Percentiles rank a stretch among this genome's conserved stretches.
Evolutionary conservation across 2,329 filamentous ascomycete species (phyloP).

Genomic region (Cryphonectria parasitica): DNA sequence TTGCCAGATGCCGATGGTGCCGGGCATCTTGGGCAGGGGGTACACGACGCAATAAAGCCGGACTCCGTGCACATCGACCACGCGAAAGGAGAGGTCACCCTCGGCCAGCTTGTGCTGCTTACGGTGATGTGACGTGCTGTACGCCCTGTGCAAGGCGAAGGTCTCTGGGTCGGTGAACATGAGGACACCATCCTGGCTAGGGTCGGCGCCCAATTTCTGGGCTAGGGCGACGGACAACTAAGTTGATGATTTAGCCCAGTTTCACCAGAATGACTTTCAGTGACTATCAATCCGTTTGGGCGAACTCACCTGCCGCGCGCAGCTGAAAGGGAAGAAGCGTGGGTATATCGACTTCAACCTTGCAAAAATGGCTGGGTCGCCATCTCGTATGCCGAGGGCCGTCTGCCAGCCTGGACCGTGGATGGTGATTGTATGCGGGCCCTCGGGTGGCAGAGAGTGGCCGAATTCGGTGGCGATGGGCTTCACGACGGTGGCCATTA

Average conservation of each 20-base stretch:
- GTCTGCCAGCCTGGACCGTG: conserved; percentile 50
- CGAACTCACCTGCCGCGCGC: conserved; percentile 38
- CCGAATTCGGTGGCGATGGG: conserved; percentile 42
- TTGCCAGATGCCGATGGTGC: conserved; percentile 49
- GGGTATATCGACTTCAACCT: conserved; percentile 50
- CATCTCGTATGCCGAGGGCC: conserved; percentile 48
- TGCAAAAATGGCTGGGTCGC: conserved; percentile 42
- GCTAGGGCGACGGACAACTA: conserved; percentile 45
- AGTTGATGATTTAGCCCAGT: neutral
- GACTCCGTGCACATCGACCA: conserved; percentile 47
- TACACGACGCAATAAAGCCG: conserved; percentile 51
- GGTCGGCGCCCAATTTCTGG: conserved; percentile 36
- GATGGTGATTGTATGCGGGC: conserved; percentile 51
- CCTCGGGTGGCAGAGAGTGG: conserved; percentile 51
- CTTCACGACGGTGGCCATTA: conserved; percentile 24
- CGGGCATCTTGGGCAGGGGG: conserved; percentile 41
- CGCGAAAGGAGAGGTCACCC: conserved; percentile 43
- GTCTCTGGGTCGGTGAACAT: conserved; percentile 37
- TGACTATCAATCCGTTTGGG: no score
- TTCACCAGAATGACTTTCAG: neutral
- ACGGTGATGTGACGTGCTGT: conserved; percentile 42
- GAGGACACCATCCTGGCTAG: conserved; percentile 34
- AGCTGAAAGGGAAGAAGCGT: conserved; percentile 48
- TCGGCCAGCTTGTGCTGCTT: conserved; percentile 41
- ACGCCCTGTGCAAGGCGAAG: conserved; percentile 35